Evolutionary conservation across 495 filamentous ascomycete genomes (phyloP).

Genomic region (Penicillium lagena): DNA sequence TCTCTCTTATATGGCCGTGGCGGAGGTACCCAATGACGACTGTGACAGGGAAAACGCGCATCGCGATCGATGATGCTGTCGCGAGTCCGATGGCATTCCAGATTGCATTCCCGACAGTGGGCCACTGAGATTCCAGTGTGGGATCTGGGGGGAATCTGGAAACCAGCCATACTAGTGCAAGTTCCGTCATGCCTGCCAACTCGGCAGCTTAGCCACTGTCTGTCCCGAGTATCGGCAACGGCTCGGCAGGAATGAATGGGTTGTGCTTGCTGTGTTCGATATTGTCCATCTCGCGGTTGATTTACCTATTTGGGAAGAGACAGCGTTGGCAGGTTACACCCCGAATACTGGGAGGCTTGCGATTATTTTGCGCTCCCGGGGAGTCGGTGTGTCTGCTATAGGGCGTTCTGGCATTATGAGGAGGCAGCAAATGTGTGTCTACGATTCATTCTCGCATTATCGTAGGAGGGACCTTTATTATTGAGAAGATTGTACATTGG

Average conservation of each 20-base stretch:
- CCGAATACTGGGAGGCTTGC: neutral
- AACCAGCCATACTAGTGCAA: neutral
- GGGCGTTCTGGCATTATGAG: no score
- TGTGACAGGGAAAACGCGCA: neutral
- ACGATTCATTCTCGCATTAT: no score
- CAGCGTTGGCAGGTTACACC: conserved; percentile 2
- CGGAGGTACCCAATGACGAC: neutral
- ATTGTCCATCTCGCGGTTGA: neutral
- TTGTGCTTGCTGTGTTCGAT: no score
- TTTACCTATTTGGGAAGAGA: neutral
- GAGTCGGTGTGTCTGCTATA: no score
- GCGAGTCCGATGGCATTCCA: neutral
- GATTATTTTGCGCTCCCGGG: neutral
- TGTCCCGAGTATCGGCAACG: neutral
- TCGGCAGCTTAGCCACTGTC: neutral
- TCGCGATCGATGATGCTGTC: neutral
- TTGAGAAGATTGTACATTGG: no score
- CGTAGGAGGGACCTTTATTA: no score
- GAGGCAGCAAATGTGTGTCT: no score
- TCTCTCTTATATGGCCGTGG: neutral
- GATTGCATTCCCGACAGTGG: neutral
- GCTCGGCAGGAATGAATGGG: neutral
- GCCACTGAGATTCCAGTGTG: neutral
- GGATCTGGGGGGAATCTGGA: neutral
- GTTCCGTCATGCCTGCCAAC: neutral